Evolutionary conservation across 495 filamentous ascomycete genomes (phyloP).

Genomic region (Tuber borchii): DNA sequence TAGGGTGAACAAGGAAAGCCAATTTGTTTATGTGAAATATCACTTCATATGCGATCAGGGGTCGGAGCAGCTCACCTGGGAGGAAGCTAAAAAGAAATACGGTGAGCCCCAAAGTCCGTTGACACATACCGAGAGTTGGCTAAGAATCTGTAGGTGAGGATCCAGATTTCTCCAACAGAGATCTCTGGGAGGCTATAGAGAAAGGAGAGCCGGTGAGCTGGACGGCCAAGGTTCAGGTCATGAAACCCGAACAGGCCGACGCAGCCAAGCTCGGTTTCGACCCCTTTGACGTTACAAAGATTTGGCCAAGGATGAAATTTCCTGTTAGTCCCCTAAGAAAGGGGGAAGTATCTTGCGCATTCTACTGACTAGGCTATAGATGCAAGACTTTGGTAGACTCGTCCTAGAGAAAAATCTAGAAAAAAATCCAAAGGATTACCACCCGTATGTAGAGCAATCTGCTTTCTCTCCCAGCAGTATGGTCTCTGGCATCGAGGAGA

Average conservation of each 20-base stretch:
- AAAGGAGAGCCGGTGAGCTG: slow-evolving; percentile 48
- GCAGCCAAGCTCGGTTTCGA: slow-evolving; percentile 49
- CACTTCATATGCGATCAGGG: slow-evolving; percentile 53
- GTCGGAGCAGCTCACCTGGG: slow-evolving; percentile 51
- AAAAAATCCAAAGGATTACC: too few species aligned
- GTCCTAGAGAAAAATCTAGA: too few species aligned
- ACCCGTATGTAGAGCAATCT: too few species aligned
- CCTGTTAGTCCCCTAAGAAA: slow-evolving; percentile 29
- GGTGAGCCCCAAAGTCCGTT: slow-evolving; percentile 5
- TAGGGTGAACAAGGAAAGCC: slow-evolving; percentile 49
- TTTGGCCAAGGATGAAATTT: slow-evolving; percentile 47
- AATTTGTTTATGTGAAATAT: slow-evolving; percentile 56
- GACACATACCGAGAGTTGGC: background rate
- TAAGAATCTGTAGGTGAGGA: slow-evolving; percentile 42
- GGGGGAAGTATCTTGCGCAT: background rate
- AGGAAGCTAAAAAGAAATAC: slow-evolving; percentile 48
- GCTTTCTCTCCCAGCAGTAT: slow-evolving; percentile 50
- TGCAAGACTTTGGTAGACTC: slow-evolving; percentile 53
- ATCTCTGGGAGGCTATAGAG: slow-evolving; percentile 51
- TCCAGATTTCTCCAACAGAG: slow-evolving; percentile 52
- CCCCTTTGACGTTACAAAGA: slow-evolving; percentile 53
- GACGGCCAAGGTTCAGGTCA: slow-evolving; percentile 51
- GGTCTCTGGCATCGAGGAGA: slow-evolving; percentile 50
- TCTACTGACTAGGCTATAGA: slow-evolving; percentile 30
- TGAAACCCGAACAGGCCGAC: slow-evolving; percentile 51